phyloP scores from a whole-genome alignment of 2,329 filamentous ascomycete species.

The Pyrenophora graminea region DNA sequence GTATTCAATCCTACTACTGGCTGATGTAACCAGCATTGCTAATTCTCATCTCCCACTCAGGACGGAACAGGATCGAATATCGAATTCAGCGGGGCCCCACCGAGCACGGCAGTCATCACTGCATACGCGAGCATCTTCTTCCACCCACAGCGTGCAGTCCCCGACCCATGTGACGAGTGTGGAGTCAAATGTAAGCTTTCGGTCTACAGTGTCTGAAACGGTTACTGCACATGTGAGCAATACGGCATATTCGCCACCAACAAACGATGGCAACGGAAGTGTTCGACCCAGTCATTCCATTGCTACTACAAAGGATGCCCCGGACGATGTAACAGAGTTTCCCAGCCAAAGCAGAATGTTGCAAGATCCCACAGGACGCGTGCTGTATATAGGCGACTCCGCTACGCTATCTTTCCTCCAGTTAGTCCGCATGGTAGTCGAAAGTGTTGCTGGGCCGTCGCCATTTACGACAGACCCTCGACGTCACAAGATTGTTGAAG shows the following conservation, averaged over 20 bases:
- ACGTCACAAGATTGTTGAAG: slow-evolving; percentile 62
- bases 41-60: background rate
- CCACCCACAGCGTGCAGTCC: slow-evolving; percentile 11
- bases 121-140: slow-evolving; percentile 23
- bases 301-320: slow-evolving; percentile 47
- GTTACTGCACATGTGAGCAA: slow-evolving; percentile 31
- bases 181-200: slow-evolving; percentile 30
- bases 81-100: slow-evolving; percentile 27
- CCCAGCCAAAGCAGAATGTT: slow-evolving; percentile 63
- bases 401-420: slow-evolving; percentile 65
- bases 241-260: slow-evolving; percentile 31
- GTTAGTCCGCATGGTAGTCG: slow-evolving; percentile 64
- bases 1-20: too few species aligned
- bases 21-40: background rate
- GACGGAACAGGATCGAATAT: slow-evolving; percentile 24
- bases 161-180: slow-evolving; percentile 8
- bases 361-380: slow-evolving; percentile 61
- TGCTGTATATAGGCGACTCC: slow-evolving; percentile 67
- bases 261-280: slow-evolving; percentile 26
- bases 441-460: slow-evolving; percentile 58
- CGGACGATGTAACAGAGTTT: slow-evolving; percentile 61
- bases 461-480: slow-evolving; percentile 62
- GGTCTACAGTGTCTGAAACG: slow-evolving; percentile 22
- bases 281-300: slow-evolving; percentile 33
- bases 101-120: slow-evolving; percentile 26